These are phyloP conservation scores for Hygrocybe punicea DNA, from an alignment of 768 basidiomycete genomes.

Conservation along the genomic window DNA sequence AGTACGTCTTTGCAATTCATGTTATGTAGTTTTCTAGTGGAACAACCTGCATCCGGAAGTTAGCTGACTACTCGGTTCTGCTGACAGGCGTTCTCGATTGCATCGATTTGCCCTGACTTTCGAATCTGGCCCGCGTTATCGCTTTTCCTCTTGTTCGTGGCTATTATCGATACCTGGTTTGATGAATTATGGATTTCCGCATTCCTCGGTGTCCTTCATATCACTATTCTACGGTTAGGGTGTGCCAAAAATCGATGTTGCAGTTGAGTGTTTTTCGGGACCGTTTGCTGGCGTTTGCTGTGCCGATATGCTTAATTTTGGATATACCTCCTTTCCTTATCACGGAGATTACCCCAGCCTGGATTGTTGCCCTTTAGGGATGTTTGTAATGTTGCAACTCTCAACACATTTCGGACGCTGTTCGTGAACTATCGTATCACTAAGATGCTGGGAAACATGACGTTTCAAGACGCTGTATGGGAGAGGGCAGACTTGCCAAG, in stretches of 20 bases:
- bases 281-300: no score
- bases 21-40: neutral
- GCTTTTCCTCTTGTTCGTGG: conserved; percentile 32
- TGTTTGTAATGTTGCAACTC: neutral
- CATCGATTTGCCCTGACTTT: conserved; percentile 23
- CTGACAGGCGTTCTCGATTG: conserved; percentile 19
- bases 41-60: neutral
- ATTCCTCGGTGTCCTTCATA: conserved; percentile 40
- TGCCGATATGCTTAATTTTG: no score
- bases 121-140: conserved; percentile 16
- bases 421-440: neutral
- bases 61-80: neutral
- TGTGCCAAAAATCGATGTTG: conserved; percentile 4
- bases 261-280: neutral
- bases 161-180: conserved; percentile 46
- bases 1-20: neutral
- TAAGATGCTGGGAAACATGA: neutral
- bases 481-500: neutral
- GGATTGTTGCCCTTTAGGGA: no score
- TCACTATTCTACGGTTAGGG: conserved; percentile 20
- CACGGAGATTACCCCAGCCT: no score
- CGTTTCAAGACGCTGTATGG: neutral
- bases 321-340: no score
- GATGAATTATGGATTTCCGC: conserved; percentile 38
- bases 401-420: neutral